Conservation (phyloP, 768 basidiomycete species). For the Auricularia sp. region DNA sequence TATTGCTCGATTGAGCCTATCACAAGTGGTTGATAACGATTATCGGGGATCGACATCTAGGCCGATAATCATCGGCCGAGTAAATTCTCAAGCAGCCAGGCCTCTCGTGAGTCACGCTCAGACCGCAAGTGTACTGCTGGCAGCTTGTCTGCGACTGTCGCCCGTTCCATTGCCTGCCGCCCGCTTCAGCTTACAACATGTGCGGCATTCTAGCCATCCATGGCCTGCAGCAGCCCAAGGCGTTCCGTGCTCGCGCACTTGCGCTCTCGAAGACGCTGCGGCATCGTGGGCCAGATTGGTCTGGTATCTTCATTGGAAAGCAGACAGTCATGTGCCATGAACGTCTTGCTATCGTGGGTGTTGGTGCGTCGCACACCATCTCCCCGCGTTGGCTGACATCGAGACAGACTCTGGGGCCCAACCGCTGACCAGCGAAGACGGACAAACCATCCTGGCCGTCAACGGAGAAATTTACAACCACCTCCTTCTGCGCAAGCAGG, state of each 20-base stretch:
- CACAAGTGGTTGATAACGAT: no score
- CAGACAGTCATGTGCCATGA: constrained; percentile 84
- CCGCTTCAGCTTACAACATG: constrained; percentile 36
- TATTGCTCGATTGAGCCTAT: no score
- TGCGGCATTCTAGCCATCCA: constrained; percentile 89
- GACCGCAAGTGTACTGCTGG: neutral
- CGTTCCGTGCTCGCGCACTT: constrained; percentile 63
- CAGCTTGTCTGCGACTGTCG: neutral
- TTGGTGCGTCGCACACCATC: constrained; percentile 47
- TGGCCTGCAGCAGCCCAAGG: constrained; percentile 59
- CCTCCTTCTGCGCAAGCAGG: constrained; percentile 56
- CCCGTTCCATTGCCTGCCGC: neutral
- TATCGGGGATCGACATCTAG: no score
- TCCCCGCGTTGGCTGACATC: neutral
- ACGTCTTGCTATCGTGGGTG: constrained; percentile 93
- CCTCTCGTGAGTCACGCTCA: neutral
- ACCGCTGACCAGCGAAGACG: constrained; percentile 80
- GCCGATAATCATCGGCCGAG: neutral
- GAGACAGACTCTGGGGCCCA: constrained; percentile 87
- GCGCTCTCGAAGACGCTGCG: constrained; percentile 82
- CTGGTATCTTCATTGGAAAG: constrained; percentile 83
- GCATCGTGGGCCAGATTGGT: constrained; percentile 98
- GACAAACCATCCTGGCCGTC: constrained; percentile 74
- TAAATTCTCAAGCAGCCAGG: neutral
- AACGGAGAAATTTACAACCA: constrained; percentile 99